phyloP scores from a whole-genome alignment of 2,329 filamentous ascomycete species.

The Penicillium sp. region DNA sequence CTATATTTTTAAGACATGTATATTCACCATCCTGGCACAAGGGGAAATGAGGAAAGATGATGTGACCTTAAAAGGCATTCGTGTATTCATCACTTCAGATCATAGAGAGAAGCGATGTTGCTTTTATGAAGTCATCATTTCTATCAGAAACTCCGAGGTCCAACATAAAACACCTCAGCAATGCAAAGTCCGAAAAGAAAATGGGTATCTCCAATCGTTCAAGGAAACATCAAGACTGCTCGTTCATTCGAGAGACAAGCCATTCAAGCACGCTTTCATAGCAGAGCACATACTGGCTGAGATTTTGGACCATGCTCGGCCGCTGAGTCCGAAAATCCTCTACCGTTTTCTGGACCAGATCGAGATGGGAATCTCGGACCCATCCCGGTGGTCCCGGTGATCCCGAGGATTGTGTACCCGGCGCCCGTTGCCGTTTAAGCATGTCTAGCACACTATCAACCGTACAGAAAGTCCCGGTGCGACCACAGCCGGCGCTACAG shows the following conservation, averaged over 20 bases:
- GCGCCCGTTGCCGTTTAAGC: conserved; percentile 76
- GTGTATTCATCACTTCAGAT: neutral
- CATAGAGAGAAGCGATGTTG: neutral
- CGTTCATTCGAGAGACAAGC: conserved; percentile 51
- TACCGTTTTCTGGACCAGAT: conserved; percentile 83
- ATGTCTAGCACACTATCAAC: conserved; percentile 96
- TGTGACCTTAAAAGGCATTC: neutral
- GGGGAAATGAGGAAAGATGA: neutral
- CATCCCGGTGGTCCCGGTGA: conserved; percentile 55
- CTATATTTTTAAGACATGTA: neutral
- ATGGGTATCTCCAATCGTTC: conserved; percentile 15
- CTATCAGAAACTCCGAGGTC: neutral
- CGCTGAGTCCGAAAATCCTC: conserved; percentile 86
- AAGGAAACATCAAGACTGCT: conserved; percentile 1
- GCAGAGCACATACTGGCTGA: conserved; percentile 91
- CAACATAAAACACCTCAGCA: neutral
- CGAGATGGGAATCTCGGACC: conserved; percentile 68
- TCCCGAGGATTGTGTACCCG: conserved; percentile 30
- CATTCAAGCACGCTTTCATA: conserved; percentile 95
- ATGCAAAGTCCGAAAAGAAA: neutral
- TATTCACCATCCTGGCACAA: neutral
- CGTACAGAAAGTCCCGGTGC: conserved; percentile 94
- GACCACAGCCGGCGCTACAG: conserved; percentile 92
- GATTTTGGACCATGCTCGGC: conserved; percentile 93
- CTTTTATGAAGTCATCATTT: neutral